Evolutionary conservation across 768 basidiomycete species (phyloP).

Genomic region (Ramaria sp.): DNA sequence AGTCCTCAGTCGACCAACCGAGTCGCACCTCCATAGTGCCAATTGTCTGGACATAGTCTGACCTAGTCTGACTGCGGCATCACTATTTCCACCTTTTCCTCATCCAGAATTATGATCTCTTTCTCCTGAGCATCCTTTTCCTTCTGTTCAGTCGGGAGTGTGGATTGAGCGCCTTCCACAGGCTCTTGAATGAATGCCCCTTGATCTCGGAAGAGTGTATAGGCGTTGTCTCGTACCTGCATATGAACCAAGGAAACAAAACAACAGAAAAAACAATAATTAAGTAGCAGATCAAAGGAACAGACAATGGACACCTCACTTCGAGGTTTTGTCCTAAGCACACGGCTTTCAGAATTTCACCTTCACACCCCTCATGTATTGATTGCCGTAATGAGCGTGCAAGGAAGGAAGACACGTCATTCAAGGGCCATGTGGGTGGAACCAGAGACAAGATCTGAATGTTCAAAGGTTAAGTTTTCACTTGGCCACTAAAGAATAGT

Average conservation of each 20-base stretch:
- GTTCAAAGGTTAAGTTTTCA: background rate
- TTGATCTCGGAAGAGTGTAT: slow-evolving; percentile 44
- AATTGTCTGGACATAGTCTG: too few species aligned
- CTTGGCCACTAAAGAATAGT: background rate
- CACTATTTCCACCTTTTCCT: too few species aligned
- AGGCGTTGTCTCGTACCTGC: slow-evolving; percentile 50
- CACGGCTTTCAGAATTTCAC: slow-evolving; percentile 67
- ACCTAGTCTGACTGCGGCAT: too few species aligned
- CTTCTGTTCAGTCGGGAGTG: too few species aligned
- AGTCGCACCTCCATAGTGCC: too few species aligned
- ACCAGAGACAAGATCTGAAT: slow-evolving; percentile 55
- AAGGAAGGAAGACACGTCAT: slow-evolving; percentile 64
- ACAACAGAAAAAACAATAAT: background rate
- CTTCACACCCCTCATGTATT: slow-evolving; percentile 59
- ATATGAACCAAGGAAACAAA: too few species aligned
- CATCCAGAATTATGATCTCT: too few species aligned
- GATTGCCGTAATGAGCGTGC: slow-evolving; percentile 67
- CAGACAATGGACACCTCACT: slow-evolving; percentile 21
- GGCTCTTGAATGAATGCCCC: slow-evolving; percentile 62
- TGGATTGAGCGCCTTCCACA: slow-evolving; percentile 23
- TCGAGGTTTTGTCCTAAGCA: slow-evolving; percentile 72
- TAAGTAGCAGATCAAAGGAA: background rate
- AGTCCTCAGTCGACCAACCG: too few species aligned
- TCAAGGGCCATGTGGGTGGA: slow-evolving; percentile 68
- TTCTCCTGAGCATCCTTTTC: too few species aligned